These are phyloP conservation scores for Aspergillus luchuensis DNA, from an alignment of 2,329 filamentous ascomycete species.

Conservation along the genomic window DNA sequence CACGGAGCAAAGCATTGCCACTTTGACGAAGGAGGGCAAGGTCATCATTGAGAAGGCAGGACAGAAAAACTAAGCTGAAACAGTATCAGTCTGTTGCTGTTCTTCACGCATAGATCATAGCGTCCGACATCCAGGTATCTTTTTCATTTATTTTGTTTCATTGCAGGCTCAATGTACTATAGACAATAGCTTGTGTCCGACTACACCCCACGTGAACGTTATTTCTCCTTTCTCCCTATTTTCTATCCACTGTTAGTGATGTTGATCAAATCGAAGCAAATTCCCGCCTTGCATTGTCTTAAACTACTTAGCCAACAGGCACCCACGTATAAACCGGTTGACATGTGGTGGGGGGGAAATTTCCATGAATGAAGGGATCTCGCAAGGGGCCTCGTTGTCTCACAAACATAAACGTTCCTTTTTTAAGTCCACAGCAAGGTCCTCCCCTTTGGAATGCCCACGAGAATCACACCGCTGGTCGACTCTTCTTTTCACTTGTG, in stretches of 20 bases:
- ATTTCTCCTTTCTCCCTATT: background rate
- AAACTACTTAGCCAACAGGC: background rate
- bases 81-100: background rate
- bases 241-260: background rate
- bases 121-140: conserved; percentile 17
- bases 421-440: conserved; percentile 8
- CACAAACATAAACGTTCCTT: conserved; percentile 5
- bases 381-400: background rate
- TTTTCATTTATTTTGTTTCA: conserved; percentile 12
- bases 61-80: conserved; percentile 21
- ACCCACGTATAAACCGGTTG: background rate
- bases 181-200: conserved; percentile 17
- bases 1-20: conserved; percentile 50
- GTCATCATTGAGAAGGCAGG: conserved; percentile 59
- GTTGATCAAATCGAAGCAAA: background rate
- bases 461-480: background rate
- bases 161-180: conserved; percentile 29
- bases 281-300: background rate
- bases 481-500: background rate
- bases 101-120: conserved; percentile 14
- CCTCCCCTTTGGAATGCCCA: background rate
- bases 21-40: conserved; percentile 63
- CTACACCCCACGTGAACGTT: conserved; percentile 14
- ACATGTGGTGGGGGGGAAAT: background rate
- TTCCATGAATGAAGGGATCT: background rate